Evolutionary conservation across 805 yeast species (phyloP).

Genomic region (Millerozyma miso): DNA sequence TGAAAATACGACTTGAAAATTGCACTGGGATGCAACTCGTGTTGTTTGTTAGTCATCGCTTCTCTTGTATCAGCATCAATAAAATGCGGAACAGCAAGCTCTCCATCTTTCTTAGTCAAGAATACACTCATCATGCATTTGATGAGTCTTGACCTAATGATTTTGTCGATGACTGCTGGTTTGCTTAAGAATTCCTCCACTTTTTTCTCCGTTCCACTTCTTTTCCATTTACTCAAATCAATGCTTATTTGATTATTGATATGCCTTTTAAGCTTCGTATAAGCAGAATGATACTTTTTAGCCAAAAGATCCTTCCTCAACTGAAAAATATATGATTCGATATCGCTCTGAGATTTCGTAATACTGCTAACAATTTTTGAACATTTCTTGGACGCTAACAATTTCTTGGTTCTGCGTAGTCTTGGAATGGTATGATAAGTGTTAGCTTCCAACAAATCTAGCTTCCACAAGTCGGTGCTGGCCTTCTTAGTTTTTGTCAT

Average conservation of each 20-base stretch:
- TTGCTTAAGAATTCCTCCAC: constrained; percentile 19
- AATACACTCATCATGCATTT: constrained; percentile 25
- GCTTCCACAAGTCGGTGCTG: constrained; percentile 34
- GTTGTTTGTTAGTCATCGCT: constrained; percentile 23
- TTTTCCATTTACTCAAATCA: constrained; percentile 11
- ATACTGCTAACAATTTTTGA: constrained; percentile 37
- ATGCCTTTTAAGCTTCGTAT: constrained; percentile 37
- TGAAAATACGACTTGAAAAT: constrained; percentile 42
- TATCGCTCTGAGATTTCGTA: constrained; percentile 40
- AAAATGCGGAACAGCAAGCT: constrained; percentile 30
- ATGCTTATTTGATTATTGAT: constrained; percentile 19
- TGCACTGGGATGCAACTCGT: constrained; percentile 41
- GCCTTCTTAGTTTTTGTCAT: not conserved
- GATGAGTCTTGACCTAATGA: constrained; percentile 30
- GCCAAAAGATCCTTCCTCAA: constrained; percentile 43
- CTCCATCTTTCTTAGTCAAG: constrained; percentile 25
- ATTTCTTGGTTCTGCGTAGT: constrained; percentile 44
- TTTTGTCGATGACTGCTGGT: constrained; percentile 15
- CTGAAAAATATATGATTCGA: constrained; percentile 39
- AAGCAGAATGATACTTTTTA: constrained; percentile 46
- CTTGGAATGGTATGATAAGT: constrained; percentile 42
- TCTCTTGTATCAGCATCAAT: constrained; percentile 24
- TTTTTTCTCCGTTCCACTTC: constrained; percentile 8
- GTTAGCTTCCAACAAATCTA: constrained; percentile 54
- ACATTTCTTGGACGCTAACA: constrained; percentile 42